Base-by-base conservation (phyloP, 2,329 filamentous ascomycete species). In the Pseudofabraea citricarpa region DNA sequence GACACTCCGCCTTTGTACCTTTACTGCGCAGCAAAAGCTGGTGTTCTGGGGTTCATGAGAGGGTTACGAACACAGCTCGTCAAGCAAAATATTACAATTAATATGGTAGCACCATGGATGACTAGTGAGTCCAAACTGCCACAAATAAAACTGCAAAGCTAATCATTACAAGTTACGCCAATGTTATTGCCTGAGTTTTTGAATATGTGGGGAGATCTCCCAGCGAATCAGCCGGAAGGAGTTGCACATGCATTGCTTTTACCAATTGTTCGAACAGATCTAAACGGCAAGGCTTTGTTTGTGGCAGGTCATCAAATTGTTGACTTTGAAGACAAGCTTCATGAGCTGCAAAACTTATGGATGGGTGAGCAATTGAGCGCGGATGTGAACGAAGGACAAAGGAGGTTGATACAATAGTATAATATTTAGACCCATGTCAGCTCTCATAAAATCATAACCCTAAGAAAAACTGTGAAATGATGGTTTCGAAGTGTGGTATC, bases 51-150 rank as follows among this genome's bases (percentile, higher is more conserved):
- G 18, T 39, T 46, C 13, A 45, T 26, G 33, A 41, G 40, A 15
- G 32, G 40, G 15, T 24, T 52, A 16, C 44, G 48, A 26, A 18
- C 22, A 4, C 1, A 7, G 29, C 27, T 35, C 16, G 44, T 39
- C 3, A 6, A 38, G 10, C 32, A 40, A 10, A 47, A 49, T 20
- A 47, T 51, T 43, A 53, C 49, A 8, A 45, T 53, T 13, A 53
- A 53, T 18, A 32, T 32, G 21, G 38, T 51, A 23, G 46, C 49
- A 29, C 50, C 26, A 31, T 43, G 40, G 40, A 38, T 43, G 31
- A 43, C 40, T 13, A 23, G 40, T 43, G n/a, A 7, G 40, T 37
- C 12, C 16, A 20, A 16, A 29, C 15, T 36, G 4, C 29, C 22
- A n/a, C n/a, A n/a, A n/a, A n/a, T n/a, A n/a, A n/a, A n/a, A n/a